phyloP scores from a whole-genome alignment of 2,329 filamentous ascomycete genomes.

The Colletotrichum cereale region DNA sequence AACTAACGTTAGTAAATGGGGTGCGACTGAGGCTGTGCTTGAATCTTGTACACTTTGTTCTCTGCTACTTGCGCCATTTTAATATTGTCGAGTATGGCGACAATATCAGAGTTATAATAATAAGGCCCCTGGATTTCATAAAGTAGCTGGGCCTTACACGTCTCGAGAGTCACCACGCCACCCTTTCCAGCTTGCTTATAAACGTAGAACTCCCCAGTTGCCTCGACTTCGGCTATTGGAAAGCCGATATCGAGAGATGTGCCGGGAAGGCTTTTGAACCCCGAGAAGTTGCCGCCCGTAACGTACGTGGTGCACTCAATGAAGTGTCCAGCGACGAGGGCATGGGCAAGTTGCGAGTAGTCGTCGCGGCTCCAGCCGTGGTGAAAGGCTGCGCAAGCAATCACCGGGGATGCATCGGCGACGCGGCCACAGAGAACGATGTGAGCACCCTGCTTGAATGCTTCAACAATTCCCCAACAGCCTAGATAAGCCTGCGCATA shows the following conservation, averaged over 20 bases:
- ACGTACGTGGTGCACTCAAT: conserved; percentile 65
- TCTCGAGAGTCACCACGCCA: conserved; percentile 52
- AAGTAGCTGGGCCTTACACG: conserved; percentile 54
- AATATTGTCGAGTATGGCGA: conserved; percentile 53
- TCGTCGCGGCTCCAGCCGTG: conserved; percentile 59
- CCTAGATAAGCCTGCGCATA: conserved; percentile 64
- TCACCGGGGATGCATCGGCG: conserved; percentile 61
- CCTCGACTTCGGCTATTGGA: conserved; percentile 62
- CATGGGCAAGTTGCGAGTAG: conserved; percentile 60
- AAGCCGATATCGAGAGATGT: conserved; percentile 54
- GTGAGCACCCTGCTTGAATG: conserved; percentile 55
- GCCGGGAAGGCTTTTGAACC: conserved; percentile 50
- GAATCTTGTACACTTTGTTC: conserved; percentile 41
- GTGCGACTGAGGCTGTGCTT: accelerated
- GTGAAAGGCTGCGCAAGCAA: conserved; percentile 66
- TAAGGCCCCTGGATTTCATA: conserved; percentile 61
- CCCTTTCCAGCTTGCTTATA: conserved; percentile 44
- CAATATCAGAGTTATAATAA: conserved; percentile 60
- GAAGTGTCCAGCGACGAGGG: conserved; percentile 61
- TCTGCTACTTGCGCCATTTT: conserved; percentile 60
- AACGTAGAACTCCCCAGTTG: conserved; percentile 58
- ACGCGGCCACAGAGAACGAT: conserved; percentile 59
- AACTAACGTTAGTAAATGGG: not conserved
- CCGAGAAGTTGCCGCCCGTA: conserved; percentile 65
- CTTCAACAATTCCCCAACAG: conserved; percentile 56